Conservation (phyloP, 1,284 basidiomycete genomes). For the Albatrellus sp. region DNA sequence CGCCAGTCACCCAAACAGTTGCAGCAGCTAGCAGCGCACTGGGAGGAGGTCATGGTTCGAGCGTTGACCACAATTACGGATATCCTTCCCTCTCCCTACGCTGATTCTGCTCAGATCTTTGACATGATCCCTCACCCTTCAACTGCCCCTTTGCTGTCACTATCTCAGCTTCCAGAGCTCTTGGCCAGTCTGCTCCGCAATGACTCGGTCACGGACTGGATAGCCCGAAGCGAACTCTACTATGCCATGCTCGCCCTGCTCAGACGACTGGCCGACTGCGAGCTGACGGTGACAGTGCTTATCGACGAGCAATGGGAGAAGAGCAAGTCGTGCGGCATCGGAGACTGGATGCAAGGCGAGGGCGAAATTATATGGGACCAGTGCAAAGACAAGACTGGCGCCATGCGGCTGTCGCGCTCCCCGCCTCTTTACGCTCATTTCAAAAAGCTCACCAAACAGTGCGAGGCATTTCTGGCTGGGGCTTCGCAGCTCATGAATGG, state of each 20-base stretch:
- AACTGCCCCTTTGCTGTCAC: conserved; percentile 26
- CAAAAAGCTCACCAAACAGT: conserved; percentile 38
- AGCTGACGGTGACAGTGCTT: conserved; percentile 34
- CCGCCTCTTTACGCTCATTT: conserved; percentile 37
- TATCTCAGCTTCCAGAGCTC: conserved; percentile 34
- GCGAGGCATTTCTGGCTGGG: conserved; percentile 35
- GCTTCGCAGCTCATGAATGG: conserved; percentile 25
- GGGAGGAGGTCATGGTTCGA: conserved; percentile 29
- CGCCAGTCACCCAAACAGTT: not conserved
- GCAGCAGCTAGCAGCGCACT: conserved; percentile 17
- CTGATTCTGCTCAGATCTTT: conserved; percentile 26
- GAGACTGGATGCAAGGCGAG: conserved; percentile 35
- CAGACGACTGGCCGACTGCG: conserved; percentile 36
- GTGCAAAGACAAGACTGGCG: conserved; percentile 11
- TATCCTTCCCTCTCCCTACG: conserved; percentile 33
- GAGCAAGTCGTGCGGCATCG: conserved; percentile 26
- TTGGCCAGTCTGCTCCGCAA: conserved; percentile 36
- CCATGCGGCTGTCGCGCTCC: conserved; percentile 17
- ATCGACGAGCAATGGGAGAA: conserved; percentile 28
- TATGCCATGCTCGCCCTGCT: conserved; percentile 34
- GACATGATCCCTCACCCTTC: conserved; percentile 37
- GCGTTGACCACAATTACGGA: conserved; percentile 26
- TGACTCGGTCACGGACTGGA: conserved; percentile 44
- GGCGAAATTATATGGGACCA: conserved; percentile 27
- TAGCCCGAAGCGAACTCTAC: conserved; percentile 31